phyloP scores from a whole-genome alignment of 2,329 filamentous ascomycete genomes.

The Sporothrix variecibatus region DNA sequence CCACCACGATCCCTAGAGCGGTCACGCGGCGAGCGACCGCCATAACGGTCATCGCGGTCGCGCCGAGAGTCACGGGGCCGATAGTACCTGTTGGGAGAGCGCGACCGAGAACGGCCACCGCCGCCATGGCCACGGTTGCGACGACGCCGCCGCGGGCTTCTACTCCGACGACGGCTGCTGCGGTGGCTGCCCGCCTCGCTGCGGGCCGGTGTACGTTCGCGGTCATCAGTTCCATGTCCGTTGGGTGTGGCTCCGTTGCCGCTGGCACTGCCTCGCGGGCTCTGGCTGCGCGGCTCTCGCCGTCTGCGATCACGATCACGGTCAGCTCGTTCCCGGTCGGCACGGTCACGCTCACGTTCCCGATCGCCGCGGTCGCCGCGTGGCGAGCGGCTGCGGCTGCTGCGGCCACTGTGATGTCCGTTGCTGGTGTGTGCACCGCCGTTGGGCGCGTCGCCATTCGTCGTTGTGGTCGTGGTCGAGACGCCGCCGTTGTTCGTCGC shows the following conservation, averaged over 20 bases:
- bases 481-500: conserved; percentile 53
- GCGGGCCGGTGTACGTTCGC: conserved; percentile 61
- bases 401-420: conserved; percentile 29
- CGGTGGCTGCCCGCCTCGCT: conserved; percentile 79
- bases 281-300: conserved; percentile 58
- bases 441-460: conserved; percentile 35
- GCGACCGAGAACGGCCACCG: conserved; percentile 65
- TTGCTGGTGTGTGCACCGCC: conserved; percentile 38
- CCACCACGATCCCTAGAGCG: conserved; percentile 23
- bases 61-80: conserved; percentile 52
- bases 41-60: conserved; percentile 23
- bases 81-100: conserved; percentile 66
- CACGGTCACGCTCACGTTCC: conserved; percentile 32
- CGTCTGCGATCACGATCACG: conserved; percentile 45
- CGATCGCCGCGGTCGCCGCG: conserved; percentile 56
- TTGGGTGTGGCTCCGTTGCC: neutral
- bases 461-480: conserved; percentile 33
- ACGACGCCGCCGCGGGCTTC: conserved; percentile 37
- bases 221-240: conserved; percentile 4
- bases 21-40: conserved; percentile 12
- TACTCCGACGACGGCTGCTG: conserved; percentile 78
- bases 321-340: conserved; percentile 40
- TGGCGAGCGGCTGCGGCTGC: conserved; percentile 37
- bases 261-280: conserved; percentile 38
- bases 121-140: conserved; percentile 18